Evolutionary conservation across 208 protist genomes (phyloP), one percentile per base, ranked within the genome.

Genomic region (Porcisia deanei): DNA sequence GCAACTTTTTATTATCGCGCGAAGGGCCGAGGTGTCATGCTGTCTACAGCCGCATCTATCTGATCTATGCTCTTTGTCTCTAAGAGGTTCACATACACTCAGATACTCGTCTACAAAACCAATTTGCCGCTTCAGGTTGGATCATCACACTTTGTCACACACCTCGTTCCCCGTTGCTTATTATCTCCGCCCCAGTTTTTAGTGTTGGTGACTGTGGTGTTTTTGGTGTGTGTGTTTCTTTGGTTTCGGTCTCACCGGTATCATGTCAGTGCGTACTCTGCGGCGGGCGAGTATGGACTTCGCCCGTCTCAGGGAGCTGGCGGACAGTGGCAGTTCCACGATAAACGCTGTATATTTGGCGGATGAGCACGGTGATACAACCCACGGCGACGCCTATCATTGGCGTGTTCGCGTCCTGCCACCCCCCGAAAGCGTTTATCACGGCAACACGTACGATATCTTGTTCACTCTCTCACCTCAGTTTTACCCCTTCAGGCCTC

Each of bases 401-500:
- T 96, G 90, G 89, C 59, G 45, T 14, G 37, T 94, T 20, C 47
- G 25, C 12, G 79, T 89, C 3, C 66, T 66, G 41, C 82, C 91
- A 37, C 85, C 88, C 2, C 30, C 64, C 0, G 39, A 71, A 3
- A 91, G 86, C 59, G n/a, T 93, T n/a, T 97, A 94, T 73, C 64
- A 65, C 5, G 81, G 72, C 10, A 37, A 43, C 34, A 76, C 49
- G 61, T 93, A 95, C 72, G 49, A 81, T 37, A 41, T 95, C 7
- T 30, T 84, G 16, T 87, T 92, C 47, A 77, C 73, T 10, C 76
- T 90, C 20, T 77, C 78, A 18, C 55, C 45, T 0, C 71, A 86
- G 7, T 80, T 90, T 41, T 97, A 93, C 77, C 92, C 92, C 1
- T 82, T 90, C 71, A 76, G 81, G 41, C 81, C 88, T 14, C 92